Conservation (phyloP, 495 filamentous ascomycete genomes). For the Ramalina peruviana region DNA sequence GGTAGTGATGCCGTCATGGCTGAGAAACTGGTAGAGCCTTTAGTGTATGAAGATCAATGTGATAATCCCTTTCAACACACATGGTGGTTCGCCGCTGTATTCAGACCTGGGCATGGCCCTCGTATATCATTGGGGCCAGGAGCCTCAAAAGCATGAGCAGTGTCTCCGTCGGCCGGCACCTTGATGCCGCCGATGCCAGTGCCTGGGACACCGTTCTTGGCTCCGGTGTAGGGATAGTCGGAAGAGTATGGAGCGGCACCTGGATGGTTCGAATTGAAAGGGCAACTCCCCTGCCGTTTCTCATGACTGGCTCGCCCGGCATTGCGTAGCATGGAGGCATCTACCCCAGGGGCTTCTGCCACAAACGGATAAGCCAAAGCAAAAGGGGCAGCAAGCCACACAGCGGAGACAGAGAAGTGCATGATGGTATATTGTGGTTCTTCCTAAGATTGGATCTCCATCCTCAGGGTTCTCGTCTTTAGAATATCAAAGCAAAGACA, state of each 20-base stretch:
- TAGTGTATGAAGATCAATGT: constrained; percentile 24
- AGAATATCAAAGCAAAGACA: too few relatives aligned
- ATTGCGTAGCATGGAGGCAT: constrained; percentile 14
- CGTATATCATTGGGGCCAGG: constrained; percentile 20
- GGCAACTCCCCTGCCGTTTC: constrained; percentile 20
- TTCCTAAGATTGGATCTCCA: too few relatives aligned
- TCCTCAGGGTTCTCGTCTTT: too few relatives aligned
- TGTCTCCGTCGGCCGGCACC: constrained; percentile 24
- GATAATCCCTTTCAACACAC: constrained; percentile 16
- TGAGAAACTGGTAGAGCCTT: constrained; percentile 21
- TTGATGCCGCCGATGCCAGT: constrained; percentile 21
- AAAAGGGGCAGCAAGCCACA: not conserved
- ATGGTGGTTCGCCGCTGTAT: constrained; percentile 36
- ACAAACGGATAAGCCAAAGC: constrained; percentile 22
- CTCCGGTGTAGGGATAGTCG: constrained; percentile 24
- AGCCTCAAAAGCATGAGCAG: constrained; percentile 17
- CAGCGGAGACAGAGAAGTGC: too few relatives aligned
- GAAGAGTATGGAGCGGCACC: constrained; percentile 17
- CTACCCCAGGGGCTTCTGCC: constrained; percentile 19
- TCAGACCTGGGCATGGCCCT: constrained; percentile 36
- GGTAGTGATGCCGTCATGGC: constrained; percentile 29
- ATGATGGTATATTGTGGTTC: too few relatives aligned
- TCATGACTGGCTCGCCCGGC: constrained; percentile 5
- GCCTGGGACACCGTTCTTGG: constrained; percentile 23
- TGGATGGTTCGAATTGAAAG: constrained; percentile 24